Evolutionary conservation across 2,329 filamentous ascomycete species (phyloP), one percentile per base, ranked within the genome.

Genomic region (Penicillium sclerotiorum): DNA sequence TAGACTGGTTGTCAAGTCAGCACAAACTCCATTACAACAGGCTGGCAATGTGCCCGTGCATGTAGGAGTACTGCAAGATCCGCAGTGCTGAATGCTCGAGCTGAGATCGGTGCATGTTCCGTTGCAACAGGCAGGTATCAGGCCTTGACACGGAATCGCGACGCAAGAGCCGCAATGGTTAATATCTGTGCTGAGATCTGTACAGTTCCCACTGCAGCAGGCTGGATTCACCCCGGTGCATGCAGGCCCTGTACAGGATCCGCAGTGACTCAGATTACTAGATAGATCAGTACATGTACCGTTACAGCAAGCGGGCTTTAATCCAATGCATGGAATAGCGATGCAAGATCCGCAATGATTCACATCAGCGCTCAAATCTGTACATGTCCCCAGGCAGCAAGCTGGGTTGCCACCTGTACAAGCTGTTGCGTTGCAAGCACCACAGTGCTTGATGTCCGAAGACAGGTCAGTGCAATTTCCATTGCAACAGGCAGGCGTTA

Each of bases 91-190:
- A 1, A 47, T 15, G 28, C 42, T 46, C n/a, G 11, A 45, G 15
- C 37, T 47, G 5, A 59, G 21, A 48, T 55, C 55, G 9, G 46
- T 33, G 21, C 57, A 58, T 12, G 15, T 30, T 8, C 53, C 52
- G 37, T 21, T 18, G 27, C 57, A 59, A 17, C 55, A 59, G 36
- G 48, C 45, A 18, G 55, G 53, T 2, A 32, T 13, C 11, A 43
- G n/a, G 4, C 52, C 57, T 2, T 15, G 21, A 27, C 54, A 57
- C 8, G 54, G 46, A 3, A 36, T 17, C 15, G 41, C 21, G n/a
- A 17, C 5, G 13, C 56, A 59, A 23, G 46, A 45, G 8, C 55
- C 55, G 27, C 55, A 59, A 28, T 59, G 38, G 9, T 51, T 52
- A 15, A 46, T 9, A 44, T 44, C 48, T 12, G 45, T 45, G 17